Percentiles rank a stretch among this genome's conserved stretches.
Evolutionary conservation across 257 asterid species (phyloP).

Genomic region (Schizonepeta tenuifolia): DNA sequence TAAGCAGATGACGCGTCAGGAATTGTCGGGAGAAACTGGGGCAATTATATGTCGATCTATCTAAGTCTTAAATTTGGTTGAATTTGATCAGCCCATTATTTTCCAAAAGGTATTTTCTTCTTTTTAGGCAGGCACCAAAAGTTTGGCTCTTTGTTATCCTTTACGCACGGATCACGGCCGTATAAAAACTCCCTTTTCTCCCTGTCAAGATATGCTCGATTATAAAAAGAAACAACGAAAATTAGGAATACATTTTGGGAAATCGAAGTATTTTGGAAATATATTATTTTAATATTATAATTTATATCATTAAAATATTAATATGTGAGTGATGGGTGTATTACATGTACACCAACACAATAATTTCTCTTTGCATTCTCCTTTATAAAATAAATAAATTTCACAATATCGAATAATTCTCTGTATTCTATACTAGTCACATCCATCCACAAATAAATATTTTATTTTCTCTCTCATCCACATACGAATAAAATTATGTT

Average conservation of each 20-base stretch:
- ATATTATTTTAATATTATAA: too few species aligned
- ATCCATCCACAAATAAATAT: too few species aligned
- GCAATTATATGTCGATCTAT: too few species aligned
- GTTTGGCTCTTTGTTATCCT: conserved; percentile 10
- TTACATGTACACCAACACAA: too few species aligned
- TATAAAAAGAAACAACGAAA: not conserved
- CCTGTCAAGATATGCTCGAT: not conserved
- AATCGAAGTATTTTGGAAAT: not conserved
- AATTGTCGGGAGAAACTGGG: conserved; percentile 38
- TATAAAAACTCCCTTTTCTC: not conserved
- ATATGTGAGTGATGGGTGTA: too few species aligned
- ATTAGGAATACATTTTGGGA: not conserved
- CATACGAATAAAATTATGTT: too few species aligned
- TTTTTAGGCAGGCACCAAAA: conserved; percentile 34
- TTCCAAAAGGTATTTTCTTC: conserved; percentile 23
- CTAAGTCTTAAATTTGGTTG: not conserved
- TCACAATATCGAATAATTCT: too few species aligned
- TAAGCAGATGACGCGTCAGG: conserved; percentile 24
- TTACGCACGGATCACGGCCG: conserved; percentile 12
- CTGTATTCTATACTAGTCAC: too few species aligned
- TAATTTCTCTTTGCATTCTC: too few species aligned
- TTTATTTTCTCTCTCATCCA: too few species aligned
- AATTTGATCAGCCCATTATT: conserved; percentile 23
- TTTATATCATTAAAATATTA: too few species aligned
- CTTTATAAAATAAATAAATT: too few species aligned